A percentile compares a stretch with the other conserved stretches of the same genome.
Evolutionary conservation across 2,329 filamentous ascomycete genomes (phyloP).

Genomic region (Colletotrichum viniferum): DNA sequence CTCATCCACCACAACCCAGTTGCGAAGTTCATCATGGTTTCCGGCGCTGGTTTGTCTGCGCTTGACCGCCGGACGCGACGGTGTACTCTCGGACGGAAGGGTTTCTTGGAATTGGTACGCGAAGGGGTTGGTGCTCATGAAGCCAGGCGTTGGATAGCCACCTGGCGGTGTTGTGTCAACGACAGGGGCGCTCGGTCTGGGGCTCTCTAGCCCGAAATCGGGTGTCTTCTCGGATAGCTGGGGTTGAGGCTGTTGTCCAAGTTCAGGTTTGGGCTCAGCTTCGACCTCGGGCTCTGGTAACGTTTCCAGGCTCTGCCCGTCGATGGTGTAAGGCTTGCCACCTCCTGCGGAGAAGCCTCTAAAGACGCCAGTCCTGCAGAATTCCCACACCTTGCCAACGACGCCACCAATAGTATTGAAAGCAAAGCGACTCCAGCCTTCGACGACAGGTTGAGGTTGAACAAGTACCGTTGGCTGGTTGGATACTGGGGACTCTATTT

Average conservation of each 20-base stretch:
- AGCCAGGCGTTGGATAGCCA: constrained; percentile 33
- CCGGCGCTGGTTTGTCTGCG: constrained; percentile 57
- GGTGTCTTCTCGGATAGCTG: neutral
- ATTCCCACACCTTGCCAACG: constrained; percentile 82
- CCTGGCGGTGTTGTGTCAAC: constrained; percentile 20
- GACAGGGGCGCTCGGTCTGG: neutral
- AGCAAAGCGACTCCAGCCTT: constrained; percentile 62
- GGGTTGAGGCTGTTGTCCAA: neutral
- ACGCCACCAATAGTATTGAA: constrained; percentile 68
- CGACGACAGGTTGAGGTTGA: constrained; percentile 32
- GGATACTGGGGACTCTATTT: constrained; percentile 37
- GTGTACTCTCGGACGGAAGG: constrained; percentile 43
- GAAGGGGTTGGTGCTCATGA: constrained; percentile 16
- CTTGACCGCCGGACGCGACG: constrained; percentile 53
- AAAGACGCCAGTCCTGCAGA: constrained; percentile 78
- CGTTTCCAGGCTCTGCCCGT: constrained; percentile 4
- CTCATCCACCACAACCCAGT: constrained; percentile 73
- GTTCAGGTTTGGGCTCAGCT: neutral
- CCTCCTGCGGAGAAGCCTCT: constrained; percentile 87
- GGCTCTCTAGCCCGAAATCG: neutral
- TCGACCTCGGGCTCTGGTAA: neutral
- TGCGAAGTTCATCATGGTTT: constrained; percentile 60
- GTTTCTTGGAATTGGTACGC: constrained; percentile 26
- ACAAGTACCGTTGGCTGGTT: constrained; percentile 36
- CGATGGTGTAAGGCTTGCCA: constrained; percentile 71